These are phyloP conservation scores for Vigna unguiculata DNA, from an alignment of 306 rosid genomes.

Conservation along the genomic window DNA sequence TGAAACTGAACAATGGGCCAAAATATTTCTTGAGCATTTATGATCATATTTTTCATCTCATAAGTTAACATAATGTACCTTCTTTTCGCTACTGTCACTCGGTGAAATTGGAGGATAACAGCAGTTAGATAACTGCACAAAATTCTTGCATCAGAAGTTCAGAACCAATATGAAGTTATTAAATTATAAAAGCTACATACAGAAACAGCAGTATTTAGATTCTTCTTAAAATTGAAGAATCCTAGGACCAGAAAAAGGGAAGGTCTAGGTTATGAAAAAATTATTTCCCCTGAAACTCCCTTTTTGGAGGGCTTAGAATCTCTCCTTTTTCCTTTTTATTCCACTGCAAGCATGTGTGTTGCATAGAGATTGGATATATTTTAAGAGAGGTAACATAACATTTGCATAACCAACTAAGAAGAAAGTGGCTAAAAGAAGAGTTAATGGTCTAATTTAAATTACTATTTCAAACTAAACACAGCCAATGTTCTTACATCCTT, in stretches of 20 bases:
- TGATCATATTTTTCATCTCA: not conserved
- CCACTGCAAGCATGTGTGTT: conserved; percentile 4
- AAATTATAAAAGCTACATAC: conserved; percentile 25
- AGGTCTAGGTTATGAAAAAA: not conserved
- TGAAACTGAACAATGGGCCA: conserved; percentile 15
- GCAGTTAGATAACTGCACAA: conserved; percentile 57
- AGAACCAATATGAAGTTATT: conserved; percentile 27
- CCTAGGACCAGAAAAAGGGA: conserved; percentile 3
- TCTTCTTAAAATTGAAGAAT: conserved; percentile 31
- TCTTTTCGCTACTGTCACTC: conserved; percentile 73
- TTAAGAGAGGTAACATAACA: conserved; percentile 30
- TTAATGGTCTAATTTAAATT: not conserved
- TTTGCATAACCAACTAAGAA: conserved; percentile 34
- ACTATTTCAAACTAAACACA: conserved; percentile 29
- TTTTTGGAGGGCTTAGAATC: conserved; percentile 21
- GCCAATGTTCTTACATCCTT: conserved; percentile 68
- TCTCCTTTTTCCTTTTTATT: conserved; percentile 26
- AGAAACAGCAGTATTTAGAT: conserved; percentile 16
- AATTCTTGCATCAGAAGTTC: conserved; percentile 42
- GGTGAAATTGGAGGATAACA: conserved; percentile 71
- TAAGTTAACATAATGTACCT: conserved; percentile 56
- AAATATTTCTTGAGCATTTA: not conserved
- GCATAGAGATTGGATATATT: not conserved
- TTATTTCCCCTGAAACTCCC: conserved; percentile 20
- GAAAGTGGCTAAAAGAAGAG: conserved; percentile 31